Evolutionary conservation across 495 filamentous ascomycete genomes (phyloP).

Genomic region (Penicillium pulvis): DNA sequence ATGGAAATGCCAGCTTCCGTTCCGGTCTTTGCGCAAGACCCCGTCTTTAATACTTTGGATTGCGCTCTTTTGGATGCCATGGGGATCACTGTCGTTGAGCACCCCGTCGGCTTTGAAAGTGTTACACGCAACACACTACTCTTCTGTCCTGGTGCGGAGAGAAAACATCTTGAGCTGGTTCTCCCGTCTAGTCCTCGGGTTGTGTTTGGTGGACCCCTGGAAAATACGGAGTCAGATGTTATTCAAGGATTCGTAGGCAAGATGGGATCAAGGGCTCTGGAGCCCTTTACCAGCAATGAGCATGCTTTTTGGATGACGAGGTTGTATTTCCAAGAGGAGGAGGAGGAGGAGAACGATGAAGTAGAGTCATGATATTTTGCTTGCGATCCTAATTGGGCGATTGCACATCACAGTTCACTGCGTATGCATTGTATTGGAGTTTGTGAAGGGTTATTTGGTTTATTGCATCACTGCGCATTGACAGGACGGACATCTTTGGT

Average conservation of each 20-base stretch:
- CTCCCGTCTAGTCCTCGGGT: slow-evolving; percentile 32
- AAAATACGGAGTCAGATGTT: slow-evolving; percentile 32
- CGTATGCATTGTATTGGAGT: too few species aligned
- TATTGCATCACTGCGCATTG: too few species aligned
- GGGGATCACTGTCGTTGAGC: slow-evolving; percentile 55
- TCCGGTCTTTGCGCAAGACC: slow-evolving; percentile 66
- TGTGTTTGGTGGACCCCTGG: slow-evolving; percentile 41
- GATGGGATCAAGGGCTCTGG: slow-evolving; percentile 31
- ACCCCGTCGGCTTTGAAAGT: slow-evolving; percentile 57
- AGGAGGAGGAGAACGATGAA: not conserved
- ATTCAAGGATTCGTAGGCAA: slow-evolving; percentile 27
- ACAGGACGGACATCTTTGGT: too few species aligned
- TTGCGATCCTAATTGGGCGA: too few species aligned
- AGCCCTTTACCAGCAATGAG: slow-evolving; percentile 37
- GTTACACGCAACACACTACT: slow-evolving; percentile 59
- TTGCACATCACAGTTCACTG: not conserved
- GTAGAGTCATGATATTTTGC: too few species aligned
- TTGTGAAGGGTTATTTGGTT: too few species aligned
- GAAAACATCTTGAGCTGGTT: slow-evolving; percentile 38
- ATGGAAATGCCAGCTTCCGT: not conserved
- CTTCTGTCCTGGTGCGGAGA: slow-evolving; percentile 57
- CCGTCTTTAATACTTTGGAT: slow-evolving; percentile 66
- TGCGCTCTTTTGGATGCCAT: slow-evolving; percentile 55
- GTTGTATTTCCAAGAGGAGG: slow-evolving; percentile 24
- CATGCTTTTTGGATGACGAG: slow-evolving; percentile 49